Evolutionary conservation across 805 yeast genomes (phyloP).

Genomic region (Candida loeiensis): DNA sequence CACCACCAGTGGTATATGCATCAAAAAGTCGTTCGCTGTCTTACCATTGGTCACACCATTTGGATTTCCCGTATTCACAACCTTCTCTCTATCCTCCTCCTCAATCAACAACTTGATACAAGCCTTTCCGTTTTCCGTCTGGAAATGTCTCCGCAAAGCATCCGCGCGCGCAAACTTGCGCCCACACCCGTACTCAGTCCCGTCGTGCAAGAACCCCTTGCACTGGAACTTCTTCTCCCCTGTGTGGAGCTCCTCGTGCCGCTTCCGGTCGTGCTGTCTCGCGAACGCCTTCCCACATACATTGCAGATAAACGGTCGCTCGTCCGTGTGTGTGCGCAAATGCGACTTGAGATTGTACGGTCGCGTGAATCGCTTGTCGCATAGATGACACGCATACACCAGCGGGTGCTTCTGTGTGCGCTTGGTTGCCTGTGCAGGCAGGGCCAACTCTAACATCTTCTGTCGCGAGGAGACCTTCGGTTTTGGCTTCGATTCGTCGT

Average conservation of each 20-base stretch:
- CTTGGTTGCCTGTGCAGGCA: conserved; percentile 50
- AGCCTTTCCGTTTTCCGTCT: conserved; percentile 44
- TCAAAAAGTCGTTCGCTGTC: conserved; percentile 10
- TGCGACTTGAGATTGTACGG: conserved; percentile 93
- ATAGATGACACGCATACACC: conserved; percentile 71
- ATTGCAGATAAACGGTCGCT: conserved; percentile 69
- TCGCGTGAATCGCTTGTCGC: conserved; percentile 84
- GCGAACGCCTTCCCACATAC: conserved; percentile 76
- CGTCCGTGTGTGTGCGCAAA: conserved; percentile 84
- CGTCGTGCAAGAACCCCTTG: conserved; percentile 51
- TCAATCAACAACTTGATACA: conserved; percentile 40
- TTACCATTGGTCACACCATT: conserved; percentile 9
- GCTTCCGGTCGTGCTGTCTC: conserved; percentile 43
- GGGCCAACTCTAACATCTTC: conserved; percentile 63
- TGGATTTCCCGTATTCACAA: conserved; percentile 9
- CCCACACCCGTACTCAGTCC: conserved; percentile 43
- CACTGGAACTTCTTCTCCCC: conserved; percentile 77
- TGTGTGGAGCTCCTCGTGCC: conserved; percentile 56
- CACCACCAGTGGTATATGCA: conserved; percentile 31
- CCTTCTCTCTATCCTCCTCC: conserved; percentile 35
- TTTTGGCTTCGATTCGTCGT: conserved; percentile 9
- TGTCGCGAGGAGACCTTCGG: conserved; percentile 39
- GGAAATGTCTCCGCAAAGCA: conserved; percentile 44
- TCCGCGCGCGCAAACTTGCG: conserved; percentile 46
- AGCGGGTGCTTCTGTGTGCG: conserved; percentile 70